Evolutionary conservation across 345 rosid species (phyloP).

Genomic region (Luvunga scandens): DNA sequence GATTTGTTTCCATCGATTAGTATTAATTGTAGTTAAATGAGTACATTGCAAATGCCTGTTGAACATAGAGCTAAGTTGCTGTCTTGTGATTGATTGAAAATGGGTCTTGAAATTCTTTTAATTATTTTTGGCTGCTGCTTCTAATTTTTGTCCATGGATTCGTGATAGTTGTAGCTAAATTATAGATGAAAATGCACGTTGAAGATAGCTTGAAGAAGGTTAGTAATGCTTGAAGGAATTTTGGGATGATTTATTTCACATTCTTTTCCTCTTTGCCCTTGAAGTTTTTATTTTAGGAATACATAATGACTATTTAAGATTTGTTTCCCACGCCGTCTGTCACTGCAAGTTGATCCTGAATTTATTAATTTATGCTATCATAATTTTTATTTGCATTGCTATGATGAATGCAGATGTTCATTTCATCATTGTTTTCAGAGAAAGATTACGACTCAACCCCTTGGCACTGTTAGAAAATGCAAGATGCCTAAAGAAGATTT

Average conservation of each 20-base stretch:
- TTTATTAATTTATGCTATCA: not conserved
- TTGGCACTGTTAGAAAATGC: constrained; percentile 89
- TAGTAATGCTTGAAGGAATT: not conserved
- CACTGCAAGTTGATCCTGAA: not conserved
- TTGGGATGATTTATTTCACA: not conserved
- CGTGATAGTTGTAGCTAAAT: too few relatives aligned
- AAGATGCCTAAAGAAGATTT: constrained; percentile 77
- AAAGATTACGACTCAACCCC: constrained; percentile 71
- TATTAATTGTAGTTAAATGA: too few relatives aligned
- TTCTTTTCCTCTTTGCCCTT: not conserved
- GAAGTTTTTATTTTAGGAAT: not conserved
- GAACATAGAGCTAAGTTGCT: too few relatives aligned
- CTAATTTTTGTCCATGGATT: too few relatives aligned
- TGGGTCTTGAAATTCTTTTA: too few relatives aligned
- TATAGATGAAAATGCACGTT: too few relatives aligned
- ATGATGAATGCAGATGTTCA: not conserved
- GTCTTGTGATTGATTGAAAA: too few relatives aligned
- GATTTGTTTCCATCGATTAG: too few relatives aligned
- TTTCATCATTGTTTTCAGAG: constrained; percentile 32
- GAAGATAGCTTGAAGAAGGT: constrained; percentile 51
- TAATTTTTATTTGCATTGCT: not conserved
- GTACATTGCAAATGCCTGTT: too few relatives aligned
- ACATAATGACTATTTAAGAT: not conserved
- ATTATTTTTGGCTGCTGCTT: too few relatives aligned
- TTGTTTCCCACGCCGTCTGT: not conserved